Conservation (phyloP, 2,329 filamentous ascomycete genomes). For the Trichoderma afroharzianum region DNA sequence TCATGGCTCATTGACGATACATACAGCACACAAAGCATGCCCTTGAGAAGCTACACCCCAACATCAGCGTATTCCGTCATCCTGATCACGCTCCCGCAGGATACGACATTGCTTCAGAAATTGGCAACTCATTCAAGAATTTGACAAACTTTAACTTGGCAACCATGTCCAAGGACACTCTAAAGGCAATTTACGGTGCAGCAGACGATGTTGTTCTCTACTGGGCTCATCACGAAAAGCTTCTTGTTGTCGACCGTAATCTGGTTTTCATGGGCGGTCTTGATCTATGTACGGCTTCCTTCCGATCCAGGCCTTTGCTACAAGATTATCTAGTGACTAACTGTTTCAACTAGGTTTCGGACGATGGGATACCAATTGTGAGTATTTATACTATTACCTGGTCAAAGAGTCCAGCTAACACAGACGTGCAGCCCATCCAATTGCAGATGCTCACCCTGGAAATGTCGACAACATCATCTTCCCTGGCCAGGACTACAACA, state of each 20-base stretch:
- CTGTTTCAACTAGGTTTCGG: conserved; percentile 58
- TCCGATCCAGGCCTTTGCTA: background rate
- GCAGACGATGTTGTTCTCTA: conserved; percentile 78
- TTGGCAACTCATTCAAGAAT: conserved; percentile 58
- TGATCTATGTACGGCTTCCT: conserved; percentile 60
- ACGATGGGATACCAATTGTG: conserved; percentile 79
- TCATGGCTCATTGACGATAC: background rate
- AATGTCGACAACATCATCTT: conserved; percentile 75
- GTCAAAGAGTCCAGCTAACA: conserved; percentile 15
- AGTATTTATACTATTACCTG: conserved; percentile 20
- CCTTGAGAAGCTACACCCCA: conserved; percentile 72
- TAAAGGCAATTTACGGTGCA: conserved; percentile 79
- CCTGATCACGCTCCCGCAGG: conserved; percentile 81
- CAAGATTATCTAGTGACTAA: conserved; percentile 24
- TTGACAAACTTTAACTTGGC: conserved; percentile 53
- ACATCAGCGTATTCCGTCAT: conserved; percentile 85
- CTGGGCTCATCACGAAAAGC: conserved; percentile 93
- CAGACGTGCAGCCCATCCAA: conserved; percentile 57
- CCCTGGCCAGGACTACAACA: conserved; percentile 91
- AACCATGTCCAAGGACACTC: conserved; percentile 65
- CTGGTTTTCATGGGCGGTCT: conserved; percentile 88
- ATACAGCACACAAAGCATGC: conserved; percentile 71
- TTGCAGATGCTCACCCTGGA: conserved; percentile 77
- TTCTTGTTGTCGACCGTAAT: conserved; percentile 75
- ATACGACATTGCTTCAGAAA: conserved; percentile 62